phyloP scores from a whole-genome alignment of 2,329 filamentous ascomycete species.

The Celoporthe dispersa region DNA sequence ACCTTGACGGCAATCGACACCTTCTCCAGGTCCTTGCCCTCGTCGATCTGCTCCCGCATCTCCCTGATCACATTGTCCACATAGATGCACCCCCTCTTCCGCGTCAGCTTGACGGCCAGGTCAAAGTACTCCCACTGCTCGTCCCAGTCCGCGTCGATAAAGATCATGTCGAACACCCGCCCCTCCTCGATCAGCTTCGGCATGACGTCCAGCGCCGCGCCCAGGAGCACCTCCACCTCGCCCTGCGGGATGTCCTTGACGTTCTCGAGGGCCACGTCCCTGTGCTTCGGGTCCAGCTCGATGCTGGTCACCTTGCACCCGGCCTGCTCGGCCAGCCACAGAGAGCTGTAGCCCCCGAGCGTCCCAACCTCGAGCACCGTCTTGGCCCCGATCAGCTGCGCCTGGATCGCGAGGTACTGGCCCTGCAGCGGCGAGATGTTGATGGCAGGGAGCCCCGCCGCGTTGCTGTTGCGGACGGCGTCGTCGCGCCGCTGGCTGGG shows the following conservation, averaged over 20 bases:
- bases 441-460: constrained; percentile 44
- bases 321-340: constrained; percentile 51
- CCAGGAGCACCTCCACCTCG: constrained; percentile 49
- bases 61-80: constrained; percentile 56
- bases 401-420: constrained; percentile 45
- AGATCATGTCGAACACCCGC: constrained; percentile 52
- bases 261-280: constrained; percentile 52
- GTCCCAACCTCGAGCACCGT: constrained; percentile 59
- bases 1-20: constrained; percentile 33
- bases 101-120: constrained; percentile 45
- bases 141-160: constrained; percentile 57
- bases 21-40: constrained; percentile 24
- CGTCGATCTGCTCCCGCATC: constrained; percentile 35
- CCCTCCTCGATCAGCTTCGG: constrained; percentile 46
- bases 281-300: constrained; percentile 52
- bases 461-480: constrained; percentile 39
- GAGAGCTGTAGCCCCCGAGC: constrained; percentile 57
- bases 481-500: constrained; percentile 36
- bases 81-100: constrained; percentile 47
- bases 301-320: constrained; percentile 53
- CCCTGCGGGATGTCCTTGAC: constrained; percentile 40
- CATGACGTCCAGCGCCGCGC: constrained; percentile 47
- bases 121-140: constrained; percentile 56
- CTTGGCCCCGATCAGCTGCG: constrained; percentile 41
- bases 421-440: constrained; percentile 42